Base-by-base conservation (phyloP, 2,329 filamentous ascomycete genomes). In the Cercospora sp. region DNA sequence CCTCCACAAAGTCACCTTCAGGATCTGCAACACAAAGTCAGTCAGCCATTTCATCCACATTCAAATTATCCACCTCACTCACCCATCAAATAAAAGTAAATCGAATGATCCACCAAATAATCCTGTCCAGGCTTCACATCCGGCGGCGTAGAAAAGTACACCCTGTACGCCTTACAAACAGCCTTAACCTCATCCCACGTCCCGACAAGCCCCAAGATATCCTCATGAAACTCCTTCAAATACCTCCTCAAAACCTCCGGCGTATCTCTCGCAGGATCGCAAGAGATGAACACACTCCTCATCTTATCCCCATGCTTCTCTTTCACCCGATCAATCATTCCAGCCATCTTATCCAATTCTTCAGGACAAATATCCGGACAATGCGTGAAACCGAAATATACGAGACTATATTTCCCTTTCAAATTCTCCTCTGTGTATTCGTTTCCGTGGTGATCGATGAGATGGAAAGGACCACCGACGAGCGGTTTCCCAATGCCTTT, bases 301-400 rank as follows among this genome's bases (percentile, higher is more conserved):
- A 84, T 80, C 10, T 70, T 72, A 62, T 82, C 79, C 40, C 83
- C 84, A 72, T 81, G 80, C 69, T 80, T 78, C 63, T 80, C 80
- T 49, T 82, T 81, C 51, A 89, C 86, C 68, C 84, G 84, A 78
- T 99, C 93, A 77, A 96, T 91, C 88, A 98, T 97, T 67, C 86
- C 86, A n/a, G 94, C 92, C 94, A 99, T 97, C 85, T 99, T 99
- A 84, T 99, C 95, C 75, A 99, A 90, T 82, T 99, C 95, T 78
- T 99, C 95, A 37, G 95, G 95, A 84, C 95, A 99, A 79, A 99
- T 99, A 79, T 99, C 95, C 26, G 95, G 95, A 80, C 95, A 99
- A 81, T 97, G 94, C 8, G 93, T 94, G 86, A 99, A 99, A 76
- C 95, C 95, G 79, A 99, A 99, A 83, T 99, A 99, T 43, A 98